These are phyloP conservation scores for Isabelozyma gotoi DNA, from an alignment of 805 yeast species.

Conservation along the genomic window DNA sequence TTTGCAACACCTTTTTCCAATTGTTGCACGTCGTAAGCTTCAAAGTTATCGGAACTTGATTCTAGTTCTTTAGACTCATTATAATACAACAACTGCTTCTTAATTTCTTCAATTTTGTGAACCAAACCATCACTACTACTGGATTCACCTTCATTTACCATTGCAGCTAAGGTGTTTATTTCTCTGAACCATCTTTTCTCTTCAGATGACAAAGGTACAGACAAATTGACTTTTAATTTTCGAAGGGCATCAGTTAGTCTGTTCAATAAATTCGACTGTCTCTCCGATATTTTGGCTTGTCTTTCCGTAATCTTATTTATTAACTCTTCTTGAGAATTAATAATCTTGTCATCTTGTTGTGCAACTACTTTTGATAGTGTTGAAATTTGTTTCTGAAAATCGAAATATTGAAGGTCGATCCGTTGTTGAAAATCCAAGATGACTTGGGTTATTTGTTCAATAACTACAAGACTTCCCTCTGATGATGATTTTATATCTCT, in stretches of 20 bases:
- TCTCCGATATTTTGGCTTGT: slow-evolving; percentile 21
- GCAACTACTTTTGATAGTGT: background rate
- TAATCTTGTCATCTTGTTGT: too few relatives aligned
- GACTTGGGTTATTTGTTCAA: background rate
- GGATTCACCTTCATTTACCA: slow-evolving; percentile 7
- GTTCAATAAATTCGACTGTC: slow-evolving; percentile 17
- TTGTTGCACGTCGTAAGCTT: slow-evolving; percentile 12
- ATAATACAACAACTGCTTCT: background rate
- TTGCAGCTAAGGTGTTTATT: slow-evolving; percentile 23
- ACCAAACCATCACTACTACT: slow-evolving; percentile 10
- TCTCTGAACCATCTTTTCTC: slow-evolving; percentile 40
- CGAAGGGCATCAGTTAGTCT: slow-evolving; percentile 22
- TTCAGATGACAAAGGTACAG: slow-evolving; percentile 32
- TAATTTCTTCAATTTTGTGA: slow-evolving; percentile 9
- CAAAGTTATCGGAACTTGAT: slow-evolving; percentile 6
- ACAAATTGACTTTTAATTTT: slow-evolving; percentile 14
- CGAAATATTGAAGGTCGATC: background rate
- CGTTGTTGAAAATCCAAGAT: background rate
- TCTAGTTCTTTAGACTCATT: background rate
- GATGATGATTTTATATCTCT: background rate
- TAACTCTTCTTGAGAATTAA: slow-evolving; percentile 5
- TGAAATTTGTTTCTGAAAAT: background rate
- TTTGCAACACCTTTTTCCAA: slow-evolving; percentile 12
- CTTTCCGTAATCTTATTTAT: slow-evolving; percentile 13
- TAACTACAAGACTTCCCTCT: background rate